Conservation (phyloP, 75 land plant species). For the Pinus taeda region DNA sequence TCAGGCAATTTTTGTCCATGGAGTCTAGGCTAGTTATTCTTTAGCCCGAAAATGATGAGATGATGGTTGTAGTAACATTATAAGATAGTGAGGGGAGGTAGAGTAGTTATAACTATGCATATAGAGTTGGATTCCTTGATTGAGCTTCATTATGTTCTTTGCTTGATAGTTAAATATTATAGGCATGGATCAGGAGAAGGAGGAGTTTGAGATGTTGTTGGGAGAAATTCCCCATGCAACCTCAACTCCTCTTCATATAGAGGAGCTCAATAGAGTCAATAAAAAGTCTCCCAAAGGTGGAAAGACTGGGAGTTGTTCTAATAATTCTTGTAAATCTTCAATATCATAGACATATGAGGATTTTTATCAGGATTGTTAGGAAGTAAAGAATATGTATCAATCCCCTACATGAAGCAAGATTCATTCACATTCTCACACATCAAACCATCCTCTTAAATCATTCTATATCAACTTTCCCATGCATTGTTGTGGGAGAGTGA, state of each 20-base stretch:
- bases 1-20: too few species aligned
- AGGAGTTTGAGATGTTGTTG: constrained; percentile 46
- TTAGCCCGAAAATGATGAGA: too few species aligned
- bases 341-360: background rate
- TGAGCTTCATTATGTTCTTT: too few species aligned
- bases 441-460: background rate
- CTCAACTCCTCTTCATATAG: constrained; percentile 16
- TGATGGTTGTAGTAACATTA: too few species aligned
- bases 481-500: background rate
- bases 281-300: background rate
- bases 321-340: background rate
- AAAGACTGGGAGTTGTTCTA: background rate
- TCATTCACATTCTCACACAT: background rate
- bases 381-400: background rate
- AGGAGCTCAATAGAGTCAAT: background rate
- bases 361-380: background rate
- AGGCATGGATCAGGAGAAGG: constrained; percentile 36
- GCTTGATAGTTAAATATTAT: background rate
- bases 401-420: background rate
- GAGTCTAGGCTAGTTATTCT: too few species aligned
- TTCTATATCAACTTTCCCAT: background rate
- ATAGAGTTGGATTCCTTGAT: too few species aligned
- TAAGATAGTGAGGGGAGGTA: too few species aligned
- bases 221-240: constrained; percentile 51
- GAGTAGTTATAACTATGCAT: too few species aligned